Percentiles rank a stretch among this genome's conserved stretches.
These are phyloP conservation scores for Cylindricascospora bacillispora DNA, from an alignment of 1,139 yeast species.

Conservation along the genomic window DNA sequence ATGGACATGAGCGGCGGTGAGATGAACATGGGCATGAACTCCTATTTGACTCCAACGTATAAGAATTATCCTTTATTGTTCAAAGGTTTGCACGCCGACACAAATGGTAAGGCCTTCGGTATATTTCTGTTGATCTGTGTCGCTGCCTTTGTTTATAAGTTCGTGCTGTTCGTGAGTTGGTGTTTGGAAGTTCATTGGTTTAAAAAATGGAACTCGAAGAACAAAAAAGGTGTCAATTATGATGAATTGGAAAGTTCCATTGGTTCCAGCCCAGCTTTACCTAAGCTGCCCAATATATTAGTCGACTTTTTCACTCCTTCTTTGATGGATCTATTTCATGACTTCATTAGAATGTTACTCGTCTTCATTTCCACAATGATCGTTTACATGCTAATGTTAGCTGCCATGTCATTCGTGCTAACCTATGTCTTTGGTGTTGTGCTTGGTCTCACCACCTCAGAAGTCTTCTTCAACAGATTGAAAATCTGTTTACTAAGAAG, in stretches of 20 bases:
- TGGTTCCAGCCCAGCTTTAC: constrained; percentile 6
- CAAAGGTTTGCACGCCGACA: constrained; percentile 37
- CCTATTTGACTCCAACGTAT: constrained; percentile 40
- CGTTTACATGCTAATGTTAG: constrained; percentile 64
- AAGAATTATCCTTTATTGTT: constrained; percentile 50
- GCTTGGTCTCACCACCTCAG: constrained; percentile 55
- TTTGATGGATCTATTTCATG: constrained; percentile 32
- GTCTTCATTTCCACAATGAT: constrained; percentile 52
- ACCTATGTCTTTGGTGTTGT: constrained; percentile 62
- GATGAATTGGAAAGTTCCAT: constrained; percentile 7
- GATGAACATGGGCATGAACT: constrained; percentile 38
- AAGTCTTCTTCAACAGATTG: constrained; percentile 48
- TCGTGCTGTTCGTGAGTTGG: constrained; percentile 43
- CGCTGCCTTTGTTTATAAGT: constrained; percentile 45
- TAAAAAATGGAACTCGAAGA: constrained; percentile 24
- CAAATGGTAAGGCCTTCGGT: constrained; percentile 56
- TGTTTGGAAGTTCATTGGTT: constrained; percentile 59
- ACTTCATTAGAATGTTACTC: constrained; percentile 40
- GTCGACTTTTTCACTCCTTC: constrained; percentile 32
- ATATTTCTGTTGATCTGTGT: constrained; percentile 50
- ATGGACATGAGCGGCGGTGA: too few species aligned
- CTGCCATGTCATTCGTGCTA: constrained; percentile 57
- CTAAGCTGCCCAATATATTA: constrained; percentile 23
- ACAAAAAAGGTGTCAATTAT: constrained; percentile 8
- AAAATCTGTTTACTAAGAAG: constrained; percentile 21